Evolutionary conservation across 768 basidiomycete genomes (phyloP), one percentile per base, ranked within the genome.

Genomic region (Naganishia vishniacii): DNA sequence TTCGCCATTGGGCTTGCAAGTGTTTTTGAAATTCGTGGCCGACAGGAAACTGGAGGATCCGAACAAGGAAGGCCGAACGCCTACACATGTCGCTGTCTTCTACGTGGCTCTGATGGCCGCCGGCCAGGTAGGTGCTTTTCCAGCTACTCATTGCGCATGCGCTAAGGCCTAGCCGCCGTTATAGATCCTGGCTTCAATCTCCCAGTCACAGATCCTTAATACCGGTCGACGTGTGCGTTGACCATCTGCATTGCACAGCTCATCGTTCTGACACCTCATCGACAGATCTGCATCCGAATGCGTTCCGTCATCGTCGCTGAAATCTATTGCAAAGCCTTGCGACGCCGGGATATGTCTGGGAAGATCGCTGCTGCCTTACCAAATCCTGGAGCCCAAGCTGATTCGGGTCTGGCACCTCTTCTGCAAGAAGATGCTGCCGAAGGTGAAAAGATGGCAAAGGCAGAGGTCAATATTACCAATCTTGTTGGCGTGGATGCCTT

Each of bases 301-400:
- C 70, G 79, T 40, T 68, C 76, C 1, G 74, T 80, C 65, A 76
- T 80, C 67, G 70, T 79, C 61, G 65, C 75, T 16, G 79, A 80
- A 47, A 72, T 78, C 7, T 79, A 78, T 66, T 72, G 77, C 41
- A 79, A 80, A 65, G 78, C 79, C 0, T 72, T 80, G 0, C 73
- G 78, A 23, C 66, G 79, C 20, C 73, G 75, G 31, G 79, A 80
- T 65, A 67, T 74, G 29, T 73, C 78, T 29, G 76, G 76, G n/a
- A 65, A 67, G 2, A 66, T 72, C 58, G 72, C 61, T 23, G 48
- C 64, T 37, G 63, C 67, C 29, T 26, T 61, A 48, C 62, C 44
- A 29, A 69, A 63, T 61, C 65, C 67, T 23, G 65, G 37, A 20
- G 61, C 64, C 20, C 63, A 68, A 40, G 58, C 37, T 8, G 37